Percentiles rank a stretch among this genome's conserved stretches.
These are phyloP conservation scores for Amanita phalloides DNA, from an alignment of 768 basidiomycete genomes.

Conservation along the genomic window DNA sequence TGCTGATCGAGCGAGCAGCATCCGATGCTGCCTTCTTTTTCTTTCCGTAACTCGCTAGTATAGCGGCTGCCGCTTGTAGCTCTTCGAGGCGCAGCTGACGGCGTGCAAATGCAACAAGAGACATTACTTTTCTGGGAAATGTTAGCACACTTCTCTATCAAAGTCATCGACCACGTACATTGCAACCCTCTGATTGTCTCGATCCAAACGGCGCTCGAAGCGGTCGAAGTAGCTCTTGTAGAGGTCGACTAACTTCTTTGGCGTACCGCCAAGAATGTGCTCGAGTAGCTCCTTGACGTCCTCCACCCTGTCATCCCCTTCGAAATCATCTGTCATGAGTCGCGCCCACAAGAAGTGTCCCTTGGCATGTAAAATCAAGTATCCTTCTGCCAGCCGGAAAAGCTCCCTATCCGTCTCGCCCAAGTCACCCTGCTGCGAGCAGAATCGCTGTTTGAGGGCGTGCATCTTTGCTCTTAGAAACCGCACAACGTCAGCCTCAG, in stretches of 20 bases:
- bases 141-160: background rate
- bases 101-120: constrained; percentile 17
- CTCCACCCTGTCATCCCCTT: constrained; percentile 8
- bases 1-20: constrained; percentile 1
- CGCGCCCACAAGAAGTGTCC: constrained; percentile 20
- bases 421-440: background rate
- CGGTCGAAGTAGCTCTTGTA: constrained; percentile 11
- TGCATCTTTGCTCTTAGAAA: background rate
- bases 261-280: constrained; percentile 5
- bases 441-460: background rate
- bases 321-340: constrained; percentile 13
- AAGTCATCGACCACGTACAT: constrained; percentile 8
- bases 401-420: background rate
- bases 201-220: constrained; percentile 3
- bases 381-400: background rate
- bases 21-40: constrained; percentile 1
- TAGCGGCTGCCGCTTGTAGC: constrained; percentile 14
- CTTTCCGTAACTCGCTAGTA: constrained; percentile 8
- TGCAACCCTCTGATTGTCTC: constrained; percentile 5
- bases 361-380: constrained; percentile 11
- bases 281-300: constrained; percentile 12
- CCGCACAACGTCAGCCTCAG: background rate
- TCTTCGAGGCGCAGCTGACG: constrained; percentile 17
- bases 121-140: constrained; percentile 15
- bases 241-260: constrained; percentile 9